Percentiles rank a stretch among this genome's conserved stretches.
Conservation (phyloP, 345 rosid genomes). For the Bruguiera sexangula region DNA sequence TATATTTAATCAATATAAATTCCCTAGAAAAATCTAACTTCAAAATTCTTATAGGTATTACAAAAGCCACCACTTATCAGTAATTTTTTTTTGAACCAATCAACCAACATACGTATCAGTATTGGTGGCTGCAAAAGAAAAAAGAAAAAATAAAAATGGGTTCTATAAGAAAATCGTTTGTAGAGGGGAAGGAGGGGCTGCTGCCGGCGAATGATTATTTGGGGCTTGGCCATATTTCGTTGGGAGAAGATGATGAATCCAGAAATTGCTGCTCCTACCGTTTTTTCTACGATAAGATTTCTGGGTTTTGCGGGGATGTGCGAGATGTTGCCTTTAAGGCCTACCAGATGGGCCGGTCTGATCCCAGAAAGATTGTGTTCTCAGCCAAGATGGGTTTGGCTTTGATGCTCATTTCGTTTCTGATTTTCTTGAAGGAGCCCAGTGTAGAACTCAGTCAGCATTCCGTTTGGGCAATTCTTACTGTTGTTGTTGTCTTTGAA, state of each 20-base stretch:
- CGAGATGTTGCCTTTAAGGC: constrained; percentile 45
- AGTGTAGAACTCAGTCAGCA: constrained; percentile 54
- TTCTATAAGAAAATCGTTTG: constrained; percentile 40
- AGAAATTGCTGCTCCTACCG: constrained; percentile 36
- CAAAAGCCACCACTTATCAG: too few relatives aligned
- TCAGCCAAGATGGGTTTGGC: constrained; percentile 84
- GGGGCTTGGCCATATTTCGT: constrained; percentile 33
- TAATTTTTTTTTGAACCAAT: too few relatives aligned
- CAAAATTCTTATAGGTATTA: too few relatives aligned
- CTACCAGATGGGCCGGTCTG: constrained; percentile 69
- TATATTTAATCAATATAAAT: too few relatives aligned
- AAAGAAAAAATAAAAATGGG: constrained; percentile 29
- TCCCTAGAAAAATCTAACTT: too few relatives aligned
- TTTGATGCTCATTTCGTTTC: constrained; percentile 59
- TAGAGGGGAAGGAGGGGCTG: constrained; percentile 42
- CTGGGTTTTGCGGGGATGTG: constrained; percentile 19
- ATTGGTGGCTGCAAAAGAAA: neutral
- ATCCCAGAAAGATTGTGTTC: constrained; percentile 86
- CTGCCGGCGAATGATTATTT: constrained; percentile 50
- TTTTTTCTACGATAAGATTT: constrained; percentile 24
- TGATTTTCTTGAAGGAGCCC: constrained; percentile 65
- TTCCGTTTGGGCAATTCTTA: constrained; percentile 89
- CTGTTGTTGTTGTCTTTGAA: constrained; percentile 89
- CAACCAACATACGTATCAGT: too few relatives aligned
- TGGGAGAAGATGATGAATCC: constrained; percentile 13